A percentile compares a stretch with the other conserved stretches of the same genome.
phyloP scores from a whole-genome alignment of 192 early-diverging fungal genomes.

The Coemansia sp. region DNA sequence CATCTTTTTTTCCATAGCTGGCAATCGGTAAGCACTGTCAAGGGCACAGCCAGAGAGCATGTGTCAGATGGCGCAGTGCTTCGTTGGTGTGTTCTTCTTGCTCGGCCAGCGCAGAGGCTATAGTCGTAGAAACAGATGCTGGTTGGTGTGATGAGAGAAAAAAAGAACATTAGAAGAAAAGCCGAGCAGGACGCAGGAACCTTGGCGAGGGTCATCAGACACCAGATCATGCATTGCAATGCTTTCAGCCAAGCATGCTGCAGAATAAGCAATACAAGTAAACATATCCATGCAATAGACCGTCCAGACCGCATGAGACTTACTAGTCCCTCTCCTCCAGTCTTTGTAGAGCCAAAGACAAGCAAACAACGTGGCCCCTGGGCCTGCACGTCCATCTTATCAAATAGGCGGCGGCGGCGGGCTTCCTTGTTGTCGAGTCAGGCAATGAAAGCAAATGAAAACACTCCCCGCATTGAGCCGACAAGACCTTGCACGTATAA shows the following conservation, averaged over 20 bases:
- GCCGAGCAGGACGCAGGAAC: too few species aligned
- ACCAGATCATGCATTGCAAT: not conserved
- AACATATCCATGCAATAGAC: not conserved
- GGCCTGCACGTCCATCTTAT: not conserved
- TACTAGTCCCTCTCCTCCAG: not conserved
- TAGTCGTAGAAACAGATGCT: not conserved
- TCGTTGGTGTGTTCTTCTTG: not conserved
- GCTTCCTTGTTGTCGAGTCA: too few species aligned
- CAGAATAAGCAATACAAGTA: not conserved
- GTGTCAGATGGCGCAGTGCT: not conserved
- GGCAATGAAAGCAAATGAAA: too few species aligned
- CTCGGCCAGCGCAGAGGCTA: not conserved
- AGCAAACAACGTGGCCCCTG: not conserved
- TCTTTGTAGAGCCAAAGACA: not conserved
- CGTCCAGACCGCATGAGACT: not conserved
- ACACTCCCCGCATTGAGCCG: too few species aligned
- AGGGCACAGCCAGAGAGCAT: not conserved
- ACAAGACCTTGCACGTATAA: too few species aligned
- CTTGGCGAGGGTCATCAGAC: not conserved
- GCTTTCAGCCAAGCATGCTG: not conserved
- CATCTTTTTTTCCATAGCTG: not conserved
- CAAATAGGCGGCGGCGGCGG: not conserved
- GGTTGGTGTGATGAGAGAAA: not conserved
- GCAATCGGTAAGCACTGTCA: not conserved
- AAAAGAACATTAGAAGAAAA: not conserved